Base-by-base conservation (phyloP, 345 rosid genomes). In the Euclidium syriacum region DNA sequence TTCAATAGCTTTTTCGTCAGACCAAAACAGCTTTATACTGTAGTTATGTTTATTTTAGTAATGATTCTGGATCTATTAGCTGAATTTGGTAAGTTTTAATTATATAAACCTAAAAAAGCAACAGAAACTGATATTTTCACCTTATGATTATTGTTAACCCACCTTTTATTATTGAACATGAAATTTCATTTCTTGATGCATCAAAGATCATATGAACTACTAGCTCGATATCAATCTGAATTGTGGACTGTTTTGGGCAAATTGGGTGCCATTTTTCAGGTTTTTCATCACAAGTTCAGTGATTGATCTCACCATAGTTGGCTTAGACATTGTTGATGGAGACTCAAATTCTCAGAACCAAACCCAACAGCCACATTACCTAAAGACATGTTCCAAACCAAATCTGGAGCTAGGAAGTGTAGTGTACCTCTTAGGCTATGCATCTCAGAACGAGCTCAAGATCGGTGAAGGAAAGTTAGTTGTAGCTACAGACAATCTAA, bases 401-500 rank as follows among this genome's bases (percentile, higher is more conserved):
- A 92, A 81, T 65, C 72, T 92, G 16, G 94, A 85, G 30, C 67
- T 89, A 32, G 98, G 97, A 42, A 85, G 85, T 70, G 75, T 67
- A 14, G 90, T 92, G 58, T 92, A 83, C 53, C 65, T 89, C 33
- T 72, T 92, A 44, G 97, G 98, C 15, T 85, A 85, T 52, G 55
- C 80, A 0, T 77, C 79, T 67, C 79, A 84, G 43, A 76, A 84
- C 35, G 91, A 87, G 49, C 53, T 89, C 39, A 80, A 76, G 29
- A 74, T 92, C 10, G 94, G 95, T 36, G 98, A 92, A 40, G 98
- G 96, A 14, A 89, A 92, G 78, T 84, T 92, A 60, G 94, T 84
- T 29, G 87, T 92, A 52, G 98, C 98, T 47, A 92, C 96, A 0
- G 97, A 89, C 58, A 92, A 80, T 82, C 96, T 92, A 66, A 76